phyloP scores from a whole-genome alignment of 2,329 filamentous ascomycete species.

The Exophiala bonariae region DNA sequence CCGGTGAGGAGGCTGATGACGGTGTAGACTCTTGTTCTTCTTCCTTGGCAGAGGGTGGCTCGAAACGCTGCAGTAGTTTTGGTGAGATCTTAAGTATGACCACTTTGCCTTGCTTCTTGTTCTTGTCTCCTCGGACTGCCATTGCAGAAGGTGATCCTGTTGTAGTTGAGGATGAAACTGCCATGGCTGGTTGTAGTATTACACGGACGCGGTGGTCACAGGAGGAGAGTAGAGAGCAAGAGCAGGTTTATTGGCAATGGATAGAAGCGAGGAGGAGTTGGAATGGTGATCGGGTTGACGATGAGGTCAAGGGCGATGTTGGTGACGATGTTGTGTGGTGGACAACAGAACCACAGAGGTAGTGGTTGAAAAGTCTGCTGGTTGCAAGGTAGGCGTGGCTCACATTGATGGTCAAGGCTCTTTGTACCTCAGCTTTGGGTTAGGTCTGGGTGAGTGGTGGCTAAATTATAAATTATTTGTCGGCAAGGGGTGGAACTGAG shows the following conservation, averaged over 20 bases:
- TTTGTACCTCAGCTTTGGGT: too few species aligned
- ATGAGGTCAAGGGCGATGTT: neutral
- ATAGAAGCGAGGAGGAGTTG: constrained; percentile 19
- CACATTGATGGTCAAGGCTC: too few species aligned
- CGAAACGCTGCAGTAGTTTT: constrained; percentile 37
- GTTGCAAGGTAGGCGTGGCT: neutral
- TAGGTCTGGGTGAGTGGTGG: constrained; percentile 1
- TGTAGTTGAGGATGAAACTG: constrained; percentile 30
- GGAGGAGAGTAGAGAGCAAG: constrained; percentile 13
- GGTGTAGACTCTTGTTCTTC: constrained; percentile 36
- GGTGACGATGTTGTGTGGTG: constrained; percentile 25
- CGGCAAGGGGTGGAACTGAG: constrained; percentile 1
- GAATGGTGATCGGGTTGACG: neutral
- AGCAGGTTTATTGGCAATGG: neutral
- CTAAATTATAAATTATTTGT: too few species aligned
- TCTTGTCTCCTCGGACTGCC: constrained; percentile 33
- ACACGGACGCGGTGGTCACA: constrained; percentile 22
- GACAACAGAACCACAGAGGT: constrained; percentile 10
- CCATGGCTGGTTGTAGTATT: constrained; percentile 20
- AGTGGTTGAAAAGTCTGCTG: constrained; percentile 1
- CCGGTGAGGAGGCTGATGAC: constrained; percentile 36
- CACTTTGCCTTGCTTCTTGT: constrained; percentile 29
- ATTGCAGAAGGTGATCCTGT: constrained; percentile 28
- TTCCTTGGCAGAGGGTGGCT: constrained; percentile 15
- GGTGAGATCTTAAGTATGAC: constrained; percentile 43